Conservation (phyloP, 2,329 filamentous ascomycete genomes). For the Emydomyces testavorans region DNA sequence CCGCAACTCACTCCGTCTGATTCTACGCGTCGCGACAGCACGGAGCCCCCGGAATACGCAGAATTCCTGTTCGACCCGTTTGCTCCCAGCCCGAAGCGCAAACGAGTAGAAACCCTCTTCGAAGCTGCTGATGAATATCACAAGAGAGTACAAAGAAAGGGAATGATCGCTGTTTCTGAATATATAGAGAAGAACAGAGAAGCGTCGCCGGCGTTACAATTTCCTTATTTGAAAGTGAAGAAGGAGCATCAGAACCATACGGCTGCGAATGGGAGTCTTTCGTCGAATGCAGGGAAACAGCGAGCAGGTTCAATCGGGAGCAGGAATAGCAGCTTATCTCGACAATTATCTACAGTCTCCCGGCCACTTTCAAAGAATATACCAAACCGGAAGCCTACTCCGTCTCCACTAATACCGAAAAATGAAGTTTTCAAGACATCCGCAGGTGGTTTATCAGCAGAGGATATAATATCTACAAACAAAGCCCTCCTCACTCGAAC, state of each 20-base stretch:
- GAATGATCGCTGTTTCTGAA: slow-evolving; percentile 28
- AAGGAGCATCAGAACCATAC: slow-evolving; percentile 21
- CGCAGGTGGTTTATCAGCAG: not conserved
- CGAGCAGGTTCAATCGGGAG: not conserved
- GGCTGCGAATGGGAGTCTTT: not conserved
- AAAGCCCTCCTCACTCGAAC: slow-evolving; percentile 34
- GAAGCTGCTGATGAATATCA: slow-evolving; percentile 34
- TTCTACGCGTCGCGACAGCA: slow-evolving; percentile 7
- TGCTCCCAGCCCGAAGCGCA: slow-evolving; percentile 34
- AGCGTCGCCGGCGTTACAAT: slow-evolving; percentile 20
- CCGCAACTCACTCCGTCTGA: slow-evolving; percentile 22
- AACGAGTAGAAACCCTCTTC: slow-evolving; percentile 34
- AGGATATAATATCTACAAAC: slow-evolving; percentile 25
- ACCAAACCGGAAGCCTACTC: slow-evolving; percentile 4
- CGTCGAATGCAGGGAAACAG: not conserved
- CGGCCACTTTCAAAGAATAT: slow-evolving; percentile 3
- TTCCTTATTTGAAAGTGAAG: slow-evolving; percentile 27
- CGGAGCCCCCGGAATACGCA: slow-evolving; percentile 19
- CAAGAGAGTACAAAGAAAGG: slow-evolving; percentile 30
- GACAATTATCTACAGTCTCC: not conserved
- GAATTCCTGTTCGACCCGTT: slow-evolving; percentile 30
- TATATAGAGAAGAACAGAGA: slow-evolving; percentile 30
- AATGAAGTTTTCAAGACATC: not conserved
- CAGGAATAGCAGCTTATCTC: not conserved
- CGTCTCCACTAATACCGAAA: not conserved